Evolutionary conservation across 2,329 filamentous ascomycete genomes (phyloP), one percentile per base, ranked within the genome.

Genomic region (Diaporthe capsici): DNA sequence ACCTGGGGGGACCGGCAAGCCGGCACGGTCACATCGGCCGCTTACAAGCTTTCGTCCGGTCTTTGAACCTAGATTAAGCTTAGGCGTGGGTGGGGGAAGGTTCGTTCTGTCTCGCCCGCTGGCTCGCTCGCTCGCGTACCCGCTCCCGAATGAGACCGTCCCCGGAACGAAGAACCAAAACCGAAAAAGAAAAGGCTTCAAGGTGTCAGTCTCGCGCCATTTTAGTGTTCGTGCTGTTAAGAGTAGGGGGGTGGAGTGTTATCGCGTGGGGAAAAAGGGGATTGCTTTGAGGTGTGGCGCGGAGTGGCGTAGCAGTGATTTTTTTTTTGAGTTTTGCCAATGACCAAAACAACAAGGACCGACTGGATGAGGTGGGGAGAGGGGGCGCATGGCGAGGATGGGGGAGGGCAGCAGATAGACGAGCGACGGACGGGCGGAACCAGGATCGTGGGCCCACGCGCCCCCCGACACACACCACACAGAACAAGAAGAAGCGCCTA

Each of bases 141-240:
- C 63, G 63, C 63, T 68, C 63, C 63, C 44, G 63, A 53, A 68
- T 68, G 63, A 51, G 63, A 68, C 63, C 31, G 47, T 68, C 63
- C 8, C 31, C 47, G 47, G 22, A 47, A 13, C 10, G 39, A 42
- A 44, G 44, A 34, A 10, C 31, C 4, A 31, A 3, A 25, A 44
- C 12, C 37, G 20, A 42, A 39, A 60, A 10, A 13, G 22, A 12
- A 20, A 53, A 68, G 42, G 63, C 63, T 68, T 53, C 63, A 39
- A 10, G 47, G 63, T 53, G 63, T 31, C 44, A 68, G 13, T 68
- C 61, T 51, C 31, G 12, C 44, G 28, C 63, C 44, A 39, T 31
- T 51, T 20, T 51, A 37, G 42, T 34, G 63, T 37, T 25, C 37
- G 13, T 61, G 37, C 12, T 67, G 13, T n/a, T 51, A 34, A 67